Evolutionary conservation across 1,139 yeast genomes (phyloP).

Genomic region (Pichia sp.): DNA sequence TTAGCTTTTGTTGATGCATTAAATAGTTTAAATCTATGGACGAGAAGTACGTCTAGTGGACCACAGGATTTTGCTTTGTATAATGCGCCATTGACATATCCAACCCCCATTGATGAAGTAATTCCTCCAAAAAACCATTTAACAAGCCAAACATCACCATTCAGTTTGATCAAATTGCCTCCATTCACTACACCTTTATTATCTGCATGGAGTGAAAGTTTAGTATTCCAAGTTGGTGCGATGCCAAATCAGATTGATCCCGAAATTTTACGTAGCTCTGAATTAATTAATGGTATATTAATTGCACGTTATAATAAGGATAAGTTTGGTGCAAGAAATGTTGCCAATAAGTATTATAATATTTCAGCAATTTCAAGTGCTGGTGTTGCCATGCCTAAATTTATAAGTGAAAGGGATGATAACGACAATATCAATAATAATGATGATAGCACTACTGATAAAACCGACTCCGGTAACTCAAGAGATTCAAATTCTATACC

Average conservation of each 20-base stretch:
- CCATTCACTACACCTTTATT: slow-evolving; percentile 71
- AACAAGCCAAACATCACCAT: slow-evolving; percentile 42
- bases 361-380: slow-evolving; percentile 32
- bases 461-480: background rate
- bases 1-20: slow-evolving; percentile 62
- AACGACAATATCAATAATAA: slow-evolving; percentile 18
- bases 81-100: slow-evolving; percentile 20
- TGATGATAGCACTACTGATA: background rate
- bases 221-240: slow-evolving; percentile 50
- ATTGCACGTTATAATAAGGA: slow-evolving; percentile 48
- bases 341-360: slow-evolving; percentile 37
- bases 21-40: slow-evolving; percentile 73
- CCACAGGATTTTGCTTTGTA: slow-evolving; percentile 29
- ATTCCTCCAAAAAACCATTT: slow-evolving; percentile 29
- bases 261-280: slow-evolving; percentile 32
- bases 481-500: background rate
- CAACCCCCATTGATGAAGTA: slow-evolving; percentile 17
- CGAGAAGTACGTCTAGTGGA: slow-evolving; percentile 33
- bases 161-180: slow-evolving; percentile 78
- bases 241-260: slow-evolving; percentile 42
- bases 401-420: slow-evolving; percentile 60
- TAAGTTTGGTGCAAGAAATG: slow-evolving; percentile 49
- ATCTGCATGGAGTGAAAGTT: slow-evolving; percentile 71
- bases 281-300: slow-evolving; percentile 24
- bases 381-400: slow-evolving; percentile 44